Percentiles rank a stretch among this genome's conserved stretches.
These are phyloP conservation scores for Pythium grandisporangium DNA, from an alignment of 352 stramenopile genomes.

Conservation along the genomic window DNA sequence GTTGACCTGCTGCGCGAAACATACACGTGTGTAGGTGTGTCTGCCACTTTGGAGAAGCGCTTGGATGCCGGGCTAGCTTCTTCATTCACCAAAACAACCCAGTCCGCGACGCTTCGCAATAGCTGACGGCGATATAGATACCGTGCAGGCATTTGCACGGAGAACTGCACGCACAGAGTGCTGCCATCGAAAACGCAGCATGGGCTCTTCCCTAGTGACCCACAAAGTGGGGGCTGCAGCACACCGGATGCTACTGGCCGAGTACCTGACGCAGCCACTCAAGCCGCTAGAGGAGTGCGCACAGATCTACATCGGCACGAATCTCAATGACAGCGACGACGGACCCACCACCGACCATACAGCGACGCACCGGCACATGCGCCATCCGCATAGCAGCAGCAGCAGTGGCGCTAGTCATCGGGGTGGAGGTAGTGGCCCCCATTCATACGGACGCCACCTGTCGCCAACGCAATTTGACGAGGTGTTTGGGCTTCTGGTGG, in stretches of 20 bases:
- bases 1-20: too few relatives aligned
- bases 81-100: too few relatives aligned
- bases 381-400: too few relatives aligned
- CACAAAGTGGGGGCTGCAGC: slow-evolving; percentile 6
- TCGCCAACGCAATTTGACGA: slow-evolving; percentile 52
- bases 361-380: neutral
- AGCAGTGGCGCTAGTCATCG: too few relatives aligned
- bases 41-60: too few relatives aligned
- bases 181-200: neutral
- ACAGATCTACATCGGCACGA: slow-evolving; percentile 30
- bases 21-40: too few relatives aligned
- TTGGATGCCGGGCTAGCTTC: too few relatives aligned
- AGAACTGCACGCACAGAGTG: too few relatives aligned
- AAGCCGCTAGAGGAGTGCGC: slow-evolving; percentile 46
- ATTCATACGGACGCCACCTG: slow-evolving; percentile 35
- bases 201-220: slow-evolving; percentile 24
- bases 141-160: too few relatives aligned
- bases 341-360: slow-evolving; percentile 1
- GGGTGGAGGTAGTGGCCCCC: too few relatives aligned
- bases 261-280: slow-evolving; percentile 42
- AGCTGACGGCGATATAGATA: too few relatives aligned
- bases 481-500: slow-evolving; percentile 64
- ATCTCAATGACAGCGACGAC: slow-evolving; percentile 16
- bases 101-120: too few relatives aligned
- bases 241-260: slow-evolving; percentile 32